These are phyloP conservation scores for Allomyces macrogynus DNA, from an alignment of 192 early-diverging fungal genomes.

Conservation along the genomic window DNA sequence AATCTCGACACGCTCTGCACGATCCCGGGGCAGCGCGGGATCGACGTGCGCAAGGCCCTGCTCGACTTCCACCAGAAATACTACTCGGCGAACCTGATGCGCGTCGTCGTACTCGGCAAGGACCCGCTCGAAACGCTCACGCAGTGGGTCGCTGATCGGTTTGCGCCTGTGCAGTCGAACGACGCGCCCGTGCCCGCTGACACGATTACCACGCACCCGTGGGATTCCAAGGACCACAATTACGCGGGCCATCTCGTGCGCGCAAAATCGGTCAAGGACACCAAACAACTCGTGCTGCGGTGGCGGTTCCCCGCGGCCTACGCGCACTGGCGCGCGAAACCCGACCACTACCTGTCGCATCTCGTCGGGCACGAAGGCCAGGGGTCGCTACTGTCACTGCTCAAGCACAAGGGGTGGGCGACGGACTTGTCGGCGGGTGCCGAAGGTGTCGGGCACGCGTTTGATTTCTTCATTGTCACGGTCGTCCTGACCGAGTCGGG, in stretches of 20 bases:
- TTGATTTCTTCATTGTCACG: constrained; percentile 66
- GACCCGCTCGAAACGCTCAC: constrained; percentile 18
- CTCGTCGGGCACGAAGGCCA: constrained; percentile 79
- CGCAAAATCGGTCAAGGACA: constrained; percentile 61
- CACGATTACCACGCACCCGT: background rate
- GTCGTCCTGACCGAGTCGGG: constrained; percentile 72
- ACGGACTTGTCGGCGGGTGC: constrained; percentile 46
- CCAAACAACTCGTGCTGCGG: constrained; percentile 52
- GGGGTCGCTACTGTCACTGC: constrained; percentile 63
- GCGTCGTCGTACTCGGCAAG: constrained; percentile 61
- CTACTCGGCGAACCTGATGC: constrained; percentile 94
- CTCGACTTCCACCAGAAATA: constrained; percentile 72
- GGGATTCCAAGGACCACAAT: background rate
- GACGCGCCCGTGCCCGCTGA: constrained; percentile 34
- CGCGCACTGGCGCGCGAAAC: constrained; percentile 30
- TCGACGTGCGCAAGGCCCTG: constrained; percentile 65
- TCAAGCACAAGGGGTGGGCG: constrained; percentile 86
- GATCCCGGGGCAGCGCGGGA: constrained; percentile 34
- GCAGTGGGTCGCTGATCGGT: constrained; percentile 62
- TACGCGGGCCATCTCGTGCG: constrained; percentile 26
- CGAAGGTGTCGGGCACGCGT: constrained; percentile 37
- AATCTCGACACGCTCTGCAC: constrained; percentile 65
- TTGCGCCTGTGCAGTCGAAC: constrained; percentile 60
- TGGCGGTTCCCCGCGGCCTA: constrained; percentile 73
- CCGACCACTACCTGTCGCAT: constrained; percentile 59